These are phyloP conservation scores for Pestalotiopsis sp. DNA, from an alignment of 2,329 filamentous ascomycete species.

Conservation along the genomic window DNA sequence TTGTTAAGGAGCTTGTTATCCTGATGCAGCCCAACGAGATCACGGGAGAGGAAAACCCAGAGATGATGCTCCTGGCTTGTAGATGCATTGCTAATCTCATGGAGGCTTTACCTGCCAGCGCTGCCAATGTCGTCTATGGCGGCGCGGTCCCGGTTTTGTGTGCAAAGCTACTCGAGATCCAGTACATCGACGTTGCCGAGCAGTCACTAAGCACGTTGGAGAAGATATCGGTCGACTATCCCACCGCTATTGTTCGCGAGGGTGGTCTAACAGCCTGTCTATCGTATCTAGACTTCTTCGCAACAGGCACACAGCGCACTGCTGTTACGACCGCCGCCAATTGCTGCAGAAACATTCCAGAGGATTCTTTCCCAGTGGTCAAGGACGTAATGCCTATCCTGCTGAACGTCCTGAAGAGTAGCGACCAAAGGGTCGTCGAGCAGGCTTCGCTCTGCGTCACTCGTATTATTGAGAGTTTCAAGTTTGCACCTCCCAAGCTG, in stretches of 20 bases:
- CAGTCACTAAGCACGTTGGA: slow-evolving; percentile 95
- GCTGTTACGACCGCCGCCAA: slow-evolving; percentile 97
- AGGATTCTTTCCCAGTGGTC: slow-evolving; percentile 90
- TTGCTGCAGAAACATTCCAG: slow-evolving; percentile 94
- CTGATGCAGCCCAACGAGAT: slow-evolving; percentile 92
- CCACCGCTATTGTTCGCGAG: slow-evolving; percentile 91
- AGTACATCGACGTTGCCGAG: slow-evolving; percentile 96
- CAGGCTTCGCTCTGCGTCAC: slow-evolving; percentile 95
- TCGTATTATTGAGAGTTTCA: slow-evolving; percentile 96
- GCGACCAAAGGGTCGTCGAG: slow-evolving; percentile 94
- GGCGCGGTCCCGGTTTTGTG: slow-evolving; percentile 93
- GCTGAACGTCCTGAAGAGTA: slow-evolving; percentile 86
- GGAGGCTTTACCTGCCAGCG: slow-evolving; percentile 92
- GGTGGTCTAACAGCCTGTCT: slow-evolving; percentile 94
- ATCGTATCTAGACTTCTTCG: slow-evolving; percentile 95
- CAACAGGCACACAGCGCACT: slow-evolving; percentile 93
- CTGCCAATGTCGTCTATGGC: slow-evolving; percentile 96
- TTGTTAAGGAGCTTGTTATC: slow-evolving; percentile 89
- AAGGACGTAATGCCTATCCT: slow-evolving; percentile 96
- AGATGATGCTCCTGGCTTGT: slow-evolving; percentile 96
- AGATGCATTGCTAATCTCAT: slow-evolving; percentile 95
- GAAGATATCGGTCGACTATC: slow-evolving; percentile 97
- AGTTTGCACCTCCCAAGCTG: slow-evolving; percentile 81
- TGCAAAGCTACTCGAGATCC: slow-evolving; percentile 92
- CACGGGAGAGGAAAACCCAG: slow-evolving; percentile 83